Evolutionary conservation across 257 asterid species (phyloP).

Genomic region (Solanum etuberosum): DNA sequence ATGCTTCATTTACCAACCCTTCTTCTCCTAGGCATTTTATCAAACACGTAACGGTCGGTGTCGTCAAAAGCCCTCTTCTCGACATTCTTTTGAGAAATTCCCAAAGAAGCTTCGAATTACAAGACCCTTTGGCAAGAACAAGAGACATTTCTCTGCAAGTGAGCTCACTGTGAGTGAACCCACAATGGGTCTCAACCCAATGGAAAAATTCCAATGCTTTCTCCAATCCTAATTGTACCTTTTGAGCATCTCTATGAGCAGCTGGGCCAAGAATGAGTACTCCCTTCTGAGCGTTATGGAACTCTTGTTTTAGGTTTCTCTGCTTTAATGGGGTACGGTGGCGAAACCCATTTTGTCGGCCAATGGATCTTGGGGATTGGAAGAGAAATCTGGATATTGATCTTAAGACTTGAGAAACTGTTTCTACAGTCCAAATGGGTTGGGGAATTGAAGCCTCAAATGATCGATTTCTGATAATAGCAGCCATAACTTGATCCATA

Average conservation of each 20-base stretch:
- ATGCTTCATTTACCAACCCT: conserved; percentile 76
- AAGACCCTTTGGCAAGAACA: no score
- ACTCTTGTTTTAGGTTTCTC: conserved; percentile 46
- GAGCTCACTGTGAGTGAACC: no score
- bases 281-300: conserved; percentile 30
- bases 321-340: conserved; percentile 74
- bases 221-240: no score
- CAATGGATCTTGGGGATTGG: conserved; percentile 69
- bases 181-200: no score
- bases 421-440: conserved; percentile 10
- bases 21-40: conserved; percentile 78
- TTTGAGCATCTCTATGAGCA: conserved; percentile 17
- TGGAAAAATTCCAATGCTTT: no score
- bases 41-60: conserved; percentile 7
- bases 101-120: no score
- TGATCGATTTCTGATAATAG: conserved; percentile 31
- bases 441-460: conserved; percentile 7
- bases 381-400: conserved; percentile 70
- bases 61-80: no score
- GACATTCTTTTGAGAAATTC: no score
- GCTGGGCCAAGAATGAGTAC: conserved; percentile 76
- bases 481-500: conserved; percentile 20
- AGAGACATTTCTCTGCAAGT: no score
- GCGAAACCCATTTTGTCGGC: conserved; percentile 64
- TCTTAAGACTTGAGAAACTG: conserved; percentile 55